These are phyloP conservation scores for Fusarium torreyae DNA, from an alignment of 2,329 filamentous ascomycete genomes.

Conservation along the genomic window DNA sequence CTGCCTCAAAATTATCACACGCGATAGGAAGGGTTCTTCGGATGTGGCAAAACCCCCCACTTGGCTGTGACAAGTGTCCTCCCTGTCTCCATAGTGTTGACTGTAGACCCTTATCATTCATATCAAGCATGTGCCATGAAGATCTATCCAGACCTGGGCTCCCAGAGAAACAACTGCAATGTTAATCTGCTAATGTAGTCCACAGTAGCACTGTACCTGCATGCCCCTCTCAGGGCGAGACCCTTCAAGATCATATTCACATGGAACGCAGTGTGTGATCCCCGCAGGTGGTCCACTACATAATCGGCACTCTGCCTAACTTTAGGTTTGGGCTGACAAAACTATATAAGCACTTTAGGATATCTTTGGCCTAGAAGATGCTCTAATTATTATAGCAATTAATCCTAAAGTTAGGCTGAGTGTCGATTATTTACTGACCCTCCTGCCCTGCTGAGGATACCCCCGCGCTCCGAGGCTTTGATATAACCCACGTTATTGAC, in stretches of 20 bases:
- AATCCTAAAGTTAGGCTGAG: too few relatives aligned
- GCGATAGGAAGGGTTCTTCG: constrained; percentile 22
- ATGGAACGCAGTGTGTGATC: constrained; percentile 7
- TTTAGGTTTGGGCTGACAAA: too few relatives aligned
- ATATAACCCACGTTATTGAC: constrained; percentile 1
- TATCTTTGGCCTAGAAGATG: too few relatives aligned
- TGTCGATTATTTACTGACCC: too few relatives aligned
- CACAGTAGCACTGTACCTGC: constrained; percentile 25
- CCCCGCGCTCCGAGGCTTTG: constrained; percentile 14
- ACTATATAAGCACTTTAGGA: too few relatives aligned
- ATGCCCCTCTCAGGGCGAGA: constrained; percentile 12
- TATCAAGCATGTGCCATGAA: constrained; percentile 7
- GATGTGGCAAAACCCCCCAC: constrained; percentile 23
- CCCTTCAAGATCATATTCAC: constrained; percentile 29
- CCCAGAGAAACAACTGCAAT: constrained; percentile 8
- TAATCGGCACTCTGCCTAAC: too few relatives aligned
- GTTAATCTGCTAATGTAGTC: constrained; percentile 7
- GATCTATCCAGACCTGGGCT: constrained; percentile 19
- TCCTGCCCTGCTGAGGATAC: neutral
- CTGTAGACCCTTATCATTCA: constrained; percentile 6
- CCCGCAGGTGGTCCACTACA: neutral
- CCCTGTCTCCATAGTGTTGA: neutral
- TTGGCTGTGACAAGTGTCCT: neutral
- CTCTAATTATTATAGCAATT: too few relatives aligned
- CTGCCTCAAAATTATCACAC: constrained; percentile 25